These are phyloP conservation scores for Phytopythium mirpurense DNA, from an alignment of 352 stramenopile species.

Conservation along the genomic window DNA sequence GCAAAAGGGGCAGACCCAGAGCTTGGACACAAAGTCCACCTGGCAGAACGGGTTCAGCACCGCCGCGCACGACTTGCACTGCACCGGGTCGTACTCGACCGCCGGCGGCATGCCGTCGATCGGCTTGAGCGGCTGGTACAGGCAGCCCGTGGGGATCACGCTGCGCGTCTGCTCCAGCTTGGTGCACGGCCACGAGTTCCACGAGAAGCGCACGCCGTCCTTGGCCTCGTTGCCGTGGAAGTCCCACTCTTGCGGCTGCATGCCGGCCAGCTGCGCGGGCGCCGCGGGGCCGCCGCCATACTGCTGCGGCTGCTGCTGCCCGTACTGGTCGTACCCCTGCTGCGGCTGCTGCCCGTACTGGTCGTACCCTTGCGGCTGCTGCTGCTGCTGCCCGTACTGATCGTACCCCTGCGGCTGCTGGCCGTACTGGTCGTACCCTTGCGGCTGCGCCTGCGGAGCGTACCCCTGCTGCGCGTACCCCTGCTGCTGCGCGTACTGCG, in stretches of 20 bases:
- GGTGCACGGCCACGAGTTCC: conserved; percentile 97
- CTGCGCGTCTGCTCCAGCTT: conserved; percentile 97
- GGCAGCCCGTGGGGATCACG: conserved; percentile 93
- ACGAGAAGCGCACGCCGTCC: conserved; percentile 97
- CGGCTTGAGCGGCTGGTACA: conserved; percentile 97
- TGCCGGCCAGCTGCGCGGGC: conserved; percentile 33
- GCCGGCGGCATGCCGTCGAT: conserved; percentile 92
- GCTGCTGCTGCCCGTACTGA: conserved; percentile 48
- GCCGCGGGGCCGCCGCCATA: conserved; percentile 28
- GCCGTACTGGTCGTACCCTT: conserved; percentile 17
- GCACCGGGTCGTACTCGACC: conserved; percentile 97
- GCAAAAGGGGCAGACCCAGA: conserved; percentile 99
- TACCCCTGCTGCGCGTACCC: conserved; percentile 26
- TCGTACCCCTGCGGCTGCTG: conserved; percentile 31
- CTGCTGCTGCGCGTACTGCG: conserved; percentile 23
- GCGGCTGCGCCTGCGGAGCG: conserved; percentile 32
- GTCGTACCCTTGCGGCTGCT: conserved; percentile 34
- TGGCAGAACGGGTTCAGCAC: conserved; percentile 99
- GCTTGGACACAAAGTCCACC: conserved; percentile 98
- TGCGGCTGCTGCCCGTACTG: conserved; percentile 43
- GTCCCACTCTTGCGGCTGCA: conserved; percentile 83
- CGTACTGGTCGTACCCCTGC: conserved; percentile 40
- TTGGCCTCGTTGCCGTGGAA: conserved; percentile 81
- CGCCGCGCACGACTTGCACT: conserved; percentile 96
- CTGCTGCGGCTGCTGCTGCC: conserved; percentile 43